Evolutionary conservation across 495 filamentous ascomycete species (phyloP), one percentile per base, ranked within the genome.

Genomic region (Penicillium tannophilum): DNA sequence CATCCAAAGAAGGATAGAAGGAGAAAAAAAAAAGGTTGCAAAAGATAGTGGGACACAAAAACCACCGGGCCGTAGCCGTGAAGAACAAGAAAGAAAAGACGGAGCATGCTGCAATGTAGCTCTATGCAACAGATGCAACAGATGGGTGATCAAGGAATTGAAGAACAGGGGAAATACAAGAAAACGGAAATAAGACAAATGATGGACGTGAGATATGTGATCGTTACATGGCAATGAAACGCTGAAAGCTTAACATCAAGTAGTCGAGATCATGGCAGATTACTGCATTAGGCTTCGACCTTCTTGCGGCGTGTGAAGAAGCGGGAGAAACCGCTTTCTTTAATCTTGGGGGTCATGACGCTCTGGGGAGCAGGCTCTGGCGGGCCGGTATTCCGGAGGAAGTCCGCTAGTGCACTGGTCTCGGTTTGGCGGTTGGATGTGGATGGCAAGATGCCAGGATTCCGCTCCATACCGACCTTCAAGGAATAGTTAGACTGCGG

Each of bases 381-480:
- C n/a, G 91, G 90, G 19, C 82, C 90, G 23, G 88, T 89, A 58
- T 87, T 88, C 42, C 82, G 85, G 14, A 97, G 74, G 70, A 96
- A 95, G 61, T 90, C 88, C 3, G 91, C 90, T 54, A 96, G 72
- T 31, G 92, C 90, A 42, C 83, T 84, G 3, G 89, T 92, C 28
- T 79, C 78, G n/a, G 74, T 73, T 50, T 76, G 62, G 54, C 69
- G 60, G 35, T 69, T 55, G n/a, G 66, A 63, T 7, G 64, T 56
- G 49, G 62, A 63, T 17, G 71, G 65, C 42, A 66, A 60, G 63
- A 60, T 58, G 58, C 74, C 67, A 7, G 65, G 62, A 51, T 68
- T 67, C 9, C 74, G 69, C 58, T 78, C 69, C 60, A 67, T 62
- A 30, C 74, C 73, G 20, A 78, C 68, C 59, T 77, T 81, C 26